Base-by-base conservation (phyloP, 169 alveolate genomes). In the Cyclospora cayetanensis region DNA sequence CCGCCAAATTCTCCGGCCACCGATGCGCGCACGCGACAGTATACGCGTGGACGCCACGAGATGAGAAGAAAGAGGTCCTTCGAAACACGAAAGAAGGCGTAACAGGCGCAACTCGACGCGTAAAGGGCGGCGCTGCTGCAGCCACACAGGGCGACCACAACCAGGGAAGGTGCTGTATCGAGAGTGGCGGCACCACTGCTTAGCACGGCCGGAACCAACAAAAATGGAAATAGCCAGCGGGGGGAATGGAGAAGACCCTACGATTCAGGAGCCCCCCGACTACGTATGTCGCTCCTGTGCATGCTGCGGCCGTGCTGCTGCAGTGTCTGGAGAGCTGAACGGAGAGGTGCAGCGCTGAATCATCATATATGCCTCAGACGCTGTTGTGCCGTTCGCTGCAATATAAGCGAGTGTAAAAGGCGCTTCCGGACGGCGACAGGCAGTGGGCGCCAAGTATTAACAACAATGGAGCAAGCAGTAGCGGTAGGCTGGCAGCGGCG, bases 241-340 rank as follows among this genome's bases (percentile, higher is more conserved):
- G 89, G 89, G 89, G 72, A 50, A 31, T 68, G 35, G 74, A 79
- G 72, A 50, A 50, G 89, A 63, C 72, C 52, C 89, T 50, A 50
- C 89, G 43, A 52, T 79, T 68, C 53, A 53, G 34, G 52, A 79
- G 89, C 89, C 72, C 34, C 89, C 89, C 72, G 29, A 79, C 68
- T 43, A 79, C 52, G n/a, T n/a, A n/a, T n/a, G n/a, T n/a, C n/a
- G n/a, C n/a, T n/a, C n/a, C n/a, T n/a, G 89, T 79, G 89, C 89
- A 79, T 79, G 89, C 89, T 79, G 89, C 89, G 50, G 89, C 34
- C 34, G 89, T 72, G 89, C 89, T 72, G 89, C 89, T 52, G 74
- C 89, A 46, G 89, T 79, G 74, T 79, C 89, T 79, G 74, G 72
- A 68, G 74, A 79, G 89, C 52, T 50, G 68, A 60, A 72, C 43